phyloP scores from a whole-genome alignment of 163 green algal species.

The Botryococcus braunii region DNA sequence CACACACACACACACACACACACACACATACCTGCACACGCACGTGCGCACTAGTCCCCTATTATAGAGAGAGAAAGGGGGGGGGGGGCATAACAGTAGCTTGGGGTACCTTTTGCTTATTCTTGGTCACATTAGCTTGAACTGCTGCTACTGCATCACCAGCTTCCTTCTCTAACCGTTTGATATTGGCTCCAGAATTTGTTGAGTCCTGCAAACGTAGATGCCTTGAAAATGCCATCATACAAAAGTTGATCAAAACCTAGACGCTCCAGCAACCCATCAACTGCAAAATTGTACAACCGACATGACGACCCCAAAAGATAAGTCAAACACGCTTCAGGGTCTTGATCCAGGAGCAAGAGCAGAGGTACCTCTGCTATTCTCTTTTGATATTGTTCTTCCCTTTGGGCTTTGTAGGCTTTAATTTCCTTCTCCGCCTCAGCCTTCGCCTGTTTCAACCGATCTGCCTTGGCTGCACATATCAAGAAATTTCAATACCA shows the following conservation, averaged over 20 bases:
- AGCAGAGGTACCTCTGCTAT: constrained; percentile 38
- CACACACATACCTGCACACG: too few species aligned
- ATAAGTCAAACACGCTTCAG: neutral
- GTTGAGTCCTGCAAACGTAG: constrained; percentile 39
- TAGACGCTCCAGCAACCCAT: too few species aligned
- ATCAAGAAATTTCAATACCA: neutral
- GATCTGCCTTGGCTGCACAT: constrained; percentile 61
- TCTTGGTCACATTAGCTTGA: constrained; percentile 47
- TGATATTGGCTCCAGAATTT: constrained; percentile 43
- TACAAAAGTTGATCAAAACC: too few species aligned
- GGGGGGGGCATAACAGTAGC: neutral
- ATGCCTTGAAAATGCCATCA: neutral
- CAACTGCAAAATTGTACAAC: too few species aligned
- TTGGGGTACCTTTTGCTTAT: constrained; percentile 53
- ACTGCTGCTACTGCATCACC: constrained; percentile 41
- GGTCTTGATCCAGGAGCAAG: neutral
- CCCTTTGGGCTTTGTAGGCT: constrained; percentile 64
- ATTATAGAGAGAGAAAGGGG: neutral
- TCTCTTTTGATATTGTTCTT: constrained; percentile 72
- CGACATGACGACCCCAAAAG: too few species aligned
- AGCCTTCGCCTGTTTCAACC: constrained; percentile 76
- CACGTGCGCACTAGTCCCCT: neutral
- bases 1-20: neutral
- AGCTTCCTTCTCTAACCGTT: constrained; percentile 50
- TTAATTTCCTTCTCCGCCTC: constrained; percentile 80